Evolutionary conservation across 768 basidiomycete genomes (phyloP).

Genomic region (Sistotremastrum niveocremeum): DNA sequence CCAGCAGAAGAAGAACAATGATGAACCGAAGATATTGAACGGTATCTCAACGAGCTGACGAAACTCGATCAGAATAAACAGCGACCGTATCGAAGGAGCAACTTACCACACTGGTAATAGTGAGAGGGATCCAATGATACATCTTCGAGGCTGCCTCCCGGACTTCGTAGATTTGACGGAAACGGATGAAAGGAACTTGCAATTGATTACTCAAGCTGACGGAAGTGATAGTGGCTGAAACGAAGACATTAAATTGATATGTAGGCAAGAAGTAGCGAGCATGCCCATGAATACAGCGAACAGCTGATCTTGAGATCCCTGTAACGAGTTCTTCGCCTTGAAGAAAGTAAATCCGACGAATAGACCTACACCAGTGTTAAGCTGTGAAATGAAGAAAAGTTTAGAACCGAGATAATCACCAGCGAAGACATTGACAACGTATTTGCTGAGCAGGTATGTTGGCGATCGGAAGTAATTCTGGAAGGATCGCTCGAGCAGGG

Average conservation of each 20-base stretch:
- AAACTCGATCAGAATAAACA: no score
- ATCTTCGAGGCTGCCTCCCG: constrained; percentile 52
- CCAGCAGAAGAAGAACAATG: constrained; percentile 52
- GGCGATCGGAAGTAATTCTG: constrained; percentile 42
- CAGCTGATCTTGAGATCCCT: constrained; percentile 51
- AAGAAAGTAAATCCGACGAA: constrained; percentile 49
- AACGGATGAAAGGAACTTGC: constrained; percentile 43
- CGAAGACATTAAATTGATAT: no score
- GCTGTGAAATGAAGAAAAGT: neutral
- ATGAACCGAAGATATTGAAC: constrained; percentile 46
- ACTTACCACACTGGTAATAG: no score
- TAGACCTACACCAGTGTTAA: constrained; percentile 21
- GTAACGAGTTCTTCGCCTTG: constrained; percentile 36
- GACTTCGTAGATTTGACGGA: constrained; percentile 50
- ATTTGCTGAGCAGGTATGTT: constrained; percentile 39
- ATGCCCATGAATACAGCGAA: constrained; percentile 23
- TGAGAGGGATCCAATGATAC: constrained; percentile 42
- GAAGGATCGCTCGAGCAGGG: constrained; percentile 31
- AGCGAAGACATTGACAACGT: constrained; percentile 15
- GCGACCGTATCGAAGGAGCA: no score
- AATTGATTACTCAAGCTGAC: constrained; percentile 50
- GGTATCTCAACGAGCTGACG: constrained; percentile 35
- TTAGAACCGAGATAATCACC: neutral
- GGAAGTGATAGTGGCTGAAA: constrained; percentile 24
- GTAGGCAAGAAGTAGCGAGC: neutral